phyloP scores from a whole-genome alignment of 768 basidiomycete genomes.

The Hydnomerulius pinastri region DNA sequence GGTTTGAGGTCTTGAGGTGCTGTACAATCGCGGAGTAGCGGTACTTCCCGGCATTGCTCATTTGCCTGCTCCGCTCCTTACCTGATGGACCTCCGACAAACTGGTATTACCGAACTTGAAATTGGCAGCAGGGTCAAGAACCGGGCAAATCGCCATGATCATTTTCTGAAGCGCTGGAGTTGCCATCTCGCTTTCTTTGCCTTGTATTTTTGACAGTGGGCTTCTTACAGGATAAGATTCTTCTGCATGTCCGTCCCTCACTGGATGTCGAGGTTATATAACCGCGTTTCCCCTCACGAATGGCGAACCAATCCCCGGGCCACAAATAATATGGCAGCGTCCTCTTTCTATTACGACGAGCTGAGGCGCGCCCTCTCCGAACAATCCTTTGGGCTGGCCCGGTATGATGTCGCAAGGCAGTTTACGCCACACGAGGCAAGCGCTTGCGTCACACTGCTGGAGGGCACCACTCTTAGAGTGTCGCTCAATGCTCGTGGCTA shows the following conservation, averaged over 20 bases:
- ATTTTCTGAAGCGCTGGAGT: conserved; percentile 19
- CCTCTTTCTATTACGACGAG: conserved; percentile 45
- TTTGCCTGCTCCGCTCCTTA: conserved; percentile 1
- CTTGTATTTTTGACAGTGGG: conserved; percentile 15
- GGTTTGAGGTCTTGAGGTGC: neutral
- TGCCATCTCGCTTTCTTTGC: conserved; percentile 13
- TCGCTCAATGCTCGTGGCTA: conserved; percentile 57
- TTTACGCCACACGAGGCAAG: conserved; percentile 48
- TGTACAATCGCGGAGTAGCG: conserved; percentile 13
- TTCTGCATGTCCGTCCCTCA: conserved; percentile 24
- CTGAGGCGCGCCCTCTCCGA: conserved; percentile 56
- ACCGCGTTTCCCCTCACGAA: conserved; percentile 17
- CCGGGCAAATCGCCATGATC: conserved; percentile 19
- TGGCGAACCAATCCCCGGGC: conserved; percentile 15
- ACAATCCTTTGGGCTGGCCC: conserved; percentile 56
- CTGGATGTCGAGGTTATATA: conserved; percentile 33
- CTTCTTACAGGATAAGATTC: conserved; percentile 10
- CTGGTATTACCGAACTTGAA: conserved; percentile 15
- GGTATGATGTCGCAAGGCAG: conserved; percentile 41
- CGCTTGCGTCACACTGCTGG: conserved; percentile 57
- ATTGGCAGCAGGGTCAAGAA: conserved; percentile 32
- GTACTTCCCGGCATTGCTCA: conserved; percentile 10
- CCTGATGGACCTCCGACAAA: conserved; percentile 11
- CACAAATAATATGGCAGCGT: conserved; percentile 16
- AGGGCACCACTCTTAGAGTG: conserved; percentile 50